A percentile compares a stretch with the other conserved stretches of the same genome.
Conservation (phyloP, 495 filamentous ascomycete species). For the Neurospora terricola region DNA sequence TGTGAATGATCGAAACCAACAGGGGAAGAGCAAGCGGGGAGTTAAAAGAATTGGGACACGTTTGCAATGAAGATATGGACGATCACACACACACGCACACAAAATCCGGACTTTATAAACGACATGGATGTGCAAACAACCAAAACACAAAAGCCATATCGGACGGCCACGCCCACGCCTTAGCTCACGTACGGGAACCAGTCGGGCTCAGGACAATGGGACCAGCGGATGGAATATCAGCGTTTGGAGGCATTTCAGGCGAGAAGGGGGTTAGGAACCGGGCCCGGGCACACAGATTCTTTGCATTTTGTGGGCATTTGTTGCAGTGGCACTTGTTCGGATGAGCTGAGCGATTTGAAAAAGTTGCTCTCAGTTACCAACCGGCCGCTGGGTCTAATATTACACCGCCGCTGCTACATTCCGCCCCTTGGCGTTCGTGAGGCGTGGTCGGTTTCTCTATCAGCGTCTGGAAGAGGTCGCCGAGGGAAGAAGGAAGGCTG, state of each 20-base stretch:
- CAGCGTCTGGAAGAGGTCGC: neutral
- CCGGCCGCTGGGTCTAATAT: neutral
- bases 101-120: neutral
- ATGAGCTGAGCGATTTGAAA: neutral
- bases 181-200: neutral
- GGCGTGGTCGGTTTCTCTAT: neutral
- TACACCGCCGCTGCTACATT: neutral
- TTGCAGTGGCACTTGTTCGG: neutral
- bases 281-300: neutral
- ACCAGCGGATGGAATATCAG: neutral
- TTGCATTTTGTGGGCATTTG: neutral
- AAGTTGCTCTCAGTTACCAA: neutral
- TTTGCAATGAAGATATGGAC: neutral
- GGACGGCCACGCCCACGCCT: neutral
- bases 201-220: neutral
- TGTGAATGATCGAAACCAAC: slow-evolving; percentile 47
- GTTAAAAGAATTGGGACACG: neutral
- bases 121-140: slow-evolving; percentile 1
- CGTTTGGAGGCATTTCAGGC: neutral
- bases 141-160: neutral
- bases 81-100: neutral
- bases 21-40: neutral
- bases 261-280: neutral
- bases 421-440: neutral
- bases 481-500: neutral